Conservation (phyloP, 2,329 filamentous ascomycete genomes). For the Tolypocladium tropicale region DNA sequence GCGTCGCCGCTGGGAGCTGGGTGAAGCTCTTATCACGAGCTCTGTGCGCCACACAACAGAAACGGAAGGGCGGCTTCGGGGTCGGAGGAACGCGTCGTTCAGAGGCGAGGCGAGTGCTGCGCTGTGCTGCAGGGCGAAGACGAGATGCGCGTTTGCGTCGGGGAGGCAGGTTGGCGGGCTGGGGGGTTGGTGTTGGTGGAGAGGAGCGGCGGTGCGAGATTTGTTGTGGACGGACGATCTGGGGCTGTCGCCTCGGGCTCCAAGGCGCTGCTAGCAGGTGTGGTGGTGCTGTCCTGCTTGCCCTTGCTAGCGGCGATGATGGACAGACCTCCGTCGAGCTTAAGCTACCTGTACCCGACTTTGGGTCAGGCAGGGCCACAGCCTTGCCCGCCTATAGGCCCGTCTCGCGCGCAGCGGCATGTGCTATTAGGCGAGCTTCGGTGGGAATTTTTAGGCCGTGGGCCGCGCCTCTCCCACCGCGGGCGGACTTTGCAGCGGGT, state of each 20-base stretch:
- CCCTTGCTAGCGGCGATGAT: neutral
- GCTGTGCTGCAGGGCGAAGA: neutral
- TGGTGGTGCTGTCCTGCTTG: neutral
- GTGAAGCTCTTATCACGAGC: constrained; percentile 16
- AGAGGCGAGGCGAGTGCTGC: neutral
- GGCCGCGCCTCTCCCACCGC: neutral
- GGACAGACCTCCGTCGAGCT: neutral
- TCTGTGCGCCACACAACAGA: constrained; percentile 1
- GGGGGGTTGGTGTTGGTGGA: neutral
- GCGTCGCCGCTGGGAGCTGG: constrained; percentile 9
- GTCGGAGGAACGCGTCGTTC: neutral
- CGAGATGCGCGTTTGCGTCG: neutral
- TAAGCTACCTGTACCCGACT: too few species aligned
- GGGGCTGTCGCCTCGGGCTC: neutral
- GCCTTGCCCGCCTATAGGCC: too few species aligned
- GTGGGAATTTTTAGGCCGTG: neutral
- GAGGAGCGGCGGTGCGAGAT: neutral
- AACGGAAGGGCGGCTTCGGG: neutral
- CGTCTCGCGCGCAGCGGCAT: neutral
- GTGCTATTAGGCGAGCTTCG: neutral
- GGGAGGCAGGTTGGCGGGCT: neutral
- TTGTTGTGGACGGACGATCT: neutral
- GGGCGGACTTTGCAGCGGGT: neutral
- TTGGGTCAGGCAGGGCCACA: too few species aligned
- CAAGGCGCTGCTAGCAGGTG: neutral